These are phyloP conservation scores for Aspergillus glaucus DNA, from an alignment of 2,329 filamentous ascomycete genomes.

Conservation along the genomic window DNA sequence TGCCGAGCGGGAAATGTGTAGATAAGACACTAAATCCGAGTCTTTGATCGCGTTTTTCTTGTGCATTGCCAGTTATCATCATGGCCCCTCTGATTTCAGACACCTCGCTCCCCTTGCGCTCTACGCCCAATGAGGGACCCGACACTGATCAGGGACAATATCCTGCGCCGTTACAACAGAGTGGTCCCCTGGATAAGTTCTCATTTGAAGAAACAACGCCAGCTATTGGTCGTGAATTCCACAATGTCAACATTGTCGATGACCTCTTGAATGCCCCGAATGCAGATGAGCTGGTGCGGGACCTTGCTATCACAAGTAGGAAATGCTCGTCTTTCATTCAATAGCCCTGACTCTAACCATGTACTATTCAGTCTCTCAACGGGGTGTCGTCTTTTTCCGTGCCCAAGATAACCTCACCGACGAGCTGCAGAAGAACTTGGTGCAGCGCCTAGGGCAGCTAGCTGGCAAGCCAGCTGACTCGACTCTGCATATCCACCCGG, in stretches of 20 bases:
- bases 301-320: constrained; percentile 62
- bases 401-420: constrained; percentile 56
- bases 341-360: neutral
- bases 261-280: constrained; percentile 53
- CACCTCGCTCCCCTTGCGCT: too few species aligned
- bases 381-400: constrained; percentile 66
- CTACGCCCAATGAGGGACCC: too few species aligned
- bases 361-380: constrained; percentile 49
- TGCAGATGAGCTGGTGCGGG: constrained; percentile 57
- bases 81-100: too few species aligned
- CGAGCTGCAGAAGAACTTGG: constrained; percentile 60
- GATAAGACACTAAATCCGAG: too few species aligned
- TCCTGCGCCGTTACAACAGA: too few species aligned
- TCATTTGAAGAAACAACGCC: constrained; percentile 38
- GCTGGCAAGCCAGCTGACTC: constrained; percentile 54
- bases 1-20: too few species aligned
- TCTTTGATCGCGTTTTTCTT: too few species aligned
- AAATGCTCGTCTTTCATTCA: neutral
- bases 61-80: too few species aligned
- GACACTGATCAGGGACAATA: too few species aligned
- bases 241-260: constrained; percentile 30
- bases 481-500: constrained; percentile 55
- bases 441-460: constrained; percentile 54
- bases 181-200: constrained; percentile 35
- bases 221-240: constrained; percentile 38